Evolutionary conservation across 225 moss, liverwort and hornwort genomes (phyloP).

Genomic region (Polytrichum formosum): DNA sequence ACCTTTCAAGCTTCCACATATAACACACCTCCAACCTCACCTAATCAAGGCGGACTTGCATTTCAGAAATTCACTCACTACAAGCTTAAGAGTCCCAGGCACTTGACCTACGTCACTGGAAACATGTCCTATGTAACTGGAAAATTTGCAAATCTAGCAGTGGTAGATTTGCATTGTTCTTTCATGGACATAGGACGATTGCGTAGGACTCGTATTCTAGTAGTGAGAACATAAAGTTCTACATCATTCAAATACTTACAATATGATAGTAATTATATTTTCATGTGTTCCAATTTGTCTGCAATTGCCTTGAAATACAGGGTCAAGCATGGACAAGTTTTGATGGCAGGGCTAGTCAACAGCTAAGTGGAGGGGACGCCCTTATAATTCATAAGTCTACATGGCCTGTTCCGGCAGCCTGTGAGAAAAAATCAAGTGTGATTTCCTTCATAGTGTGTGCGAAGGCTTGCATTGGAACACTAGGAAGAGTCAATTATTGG

Average conservation of each 20-base stretch:
- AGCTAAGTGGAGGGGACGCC: constrained; percentile 71
- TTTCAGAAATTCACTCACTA: neutral
- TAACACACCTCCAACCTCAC: no score
- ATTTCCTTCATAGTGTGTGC: constrained; percentile 80
- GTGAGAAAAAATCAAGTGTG: constrained; percentile 80
- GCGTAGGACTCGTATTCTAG: no score
- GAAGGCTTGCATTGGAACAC: constrained; percentile 93
- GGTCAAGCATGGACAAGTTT: constrained; percentile 92
- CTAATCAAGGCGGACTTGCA: no score
- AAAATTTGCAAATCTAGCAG: no score
- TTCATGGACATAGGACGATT: no score
- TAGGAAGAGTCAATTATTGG: constrained; percentile 69
- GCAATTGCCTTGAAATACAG: constrained; percentile 66
- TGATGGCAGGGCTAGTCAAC: constrained; percentile 55
- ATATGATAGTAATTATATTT: neutral
- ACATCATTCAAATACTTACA: neutral
- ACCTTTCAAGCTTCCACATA: neutral
- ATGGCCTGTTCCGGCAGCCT: constrained; percentile 89
- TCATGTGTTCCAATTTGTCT: constrained; percentile 1
- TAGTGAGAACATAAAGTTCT: neutral
- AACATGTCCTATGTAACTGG: no score
- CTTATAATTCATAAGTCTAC: constrained; percentile 85
- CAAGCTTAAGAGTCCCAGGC: no score
- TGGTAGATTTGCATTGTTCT: no score
- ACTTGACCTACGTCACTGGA: no score